phyloP scores from a whole-genome alignment of 2,329 filamentous ascomycete genomes.

The Fusarium sp. region DNA sequence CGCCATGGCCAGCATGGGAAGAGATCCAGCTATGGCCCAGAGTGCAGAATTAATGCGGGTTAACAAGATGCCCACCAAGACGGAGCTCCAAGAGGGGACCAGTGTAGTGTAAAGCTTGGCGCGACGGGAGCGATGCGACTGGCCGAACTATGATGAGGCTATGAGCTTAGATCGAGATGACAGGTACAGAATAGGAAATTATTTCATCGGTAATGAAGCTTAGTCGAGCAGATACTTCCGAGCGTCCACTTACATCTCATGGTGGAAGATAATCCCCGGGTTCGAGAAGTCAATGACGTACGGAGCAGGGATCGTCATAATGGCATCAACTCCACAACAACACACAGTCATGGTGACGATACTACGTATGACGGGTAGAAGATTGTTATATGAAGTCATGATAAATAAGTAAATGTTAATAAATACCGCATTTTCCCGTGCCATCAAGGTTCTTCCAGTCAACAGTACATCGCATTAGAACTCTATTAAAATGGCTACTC shows the following conservation, averaged over 20 bases:
- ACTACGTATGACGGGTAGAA: conserved; percentile 14
- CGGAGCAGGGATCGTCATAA: conserved; percentile 28
- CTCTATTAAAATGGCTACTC: conserved; percentile 49
- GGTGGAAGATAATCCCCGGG: not conserved
- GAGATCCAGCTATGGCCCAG: conserved; percentile 87
- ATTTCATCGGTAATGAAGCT: not conserved
- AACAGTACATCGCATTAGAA: not conserved
- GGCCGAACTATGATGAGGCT: conserved; percentile 9
- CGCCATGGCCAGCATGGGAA: conserved; percentile 89
- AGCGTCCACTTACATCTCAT: not conserved
- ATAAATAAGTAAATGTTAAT: not conserved
- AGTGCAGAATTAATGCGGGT: conserved; percentile 85
- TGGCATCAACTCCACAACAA: conserved; percentile 23
- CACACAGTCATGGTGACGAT: conserved; percentile 27
- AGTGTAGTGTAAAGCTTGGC: conserved; percentile 57
- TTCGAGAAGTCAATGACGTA: conserved; percentile 34
- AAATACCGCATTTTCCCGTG: conserved; percentile 9
- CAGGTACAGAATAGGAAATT: conserved; percentile 19
- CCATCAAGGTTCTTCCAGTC: not conserved
- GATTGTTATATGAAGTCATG: conserved; percentile 12
- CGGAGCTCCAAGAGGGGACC: conserved; percentile 72
- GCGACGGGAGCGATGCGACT: conserved; percentile 27
- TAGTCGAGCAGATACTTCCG: conserved; percentile 5
- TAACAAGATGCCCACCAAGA: conserved; percentile 85
- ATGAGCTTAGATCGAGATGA: conserved; percentile 26